Conservation (phyloP, 495 filamentous ascomycete genomes). For the Daldinia bambusicola region DNA sequence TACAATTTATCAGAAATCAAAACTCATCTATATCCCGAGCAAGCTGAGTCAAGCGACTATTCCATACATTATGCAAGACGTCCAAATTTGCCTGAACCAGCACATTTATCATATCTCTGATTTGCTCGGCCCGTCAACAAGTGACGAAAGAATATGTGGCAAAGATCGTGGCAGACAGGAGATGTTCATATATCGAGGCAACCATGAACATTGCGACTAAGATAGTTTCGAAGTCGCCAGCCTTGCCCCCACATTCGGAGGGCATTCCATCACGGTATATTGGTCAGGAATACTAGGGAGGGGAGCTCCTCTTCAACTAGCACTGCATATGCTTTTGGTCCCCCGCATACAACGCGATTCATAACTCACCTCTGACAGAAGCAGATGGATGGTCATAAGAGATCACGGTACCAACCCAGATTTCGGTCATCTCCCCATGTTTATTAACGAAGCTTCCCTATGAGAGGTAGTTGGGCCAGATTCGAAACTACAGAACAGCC, state of each 20-base stretch:
- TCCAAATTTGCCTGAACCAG: not conserved
- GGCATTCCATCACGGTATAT: slow-evolving; percentile 22
- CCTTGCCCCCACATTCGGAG: slow-evolving; percentile 25
- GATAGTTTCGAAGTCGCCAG: not conserved
- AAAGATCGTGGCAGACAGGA: not conserved
- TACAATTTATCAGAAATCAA: too few species aligned
- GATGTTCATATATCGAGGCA: not conserved
- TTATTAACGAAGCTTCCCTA: too few species aligned
- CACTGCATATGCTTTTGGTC: not conserved
- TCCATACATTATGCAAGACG: too few species aligned
- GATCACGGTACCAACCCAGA: too few species aligned
- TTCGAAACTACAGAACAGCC: too few species aligned
- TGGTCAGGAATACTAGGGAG: slow-evolving; percentile 15
- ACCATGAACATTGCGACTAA: slow-evolving; percentile 9
- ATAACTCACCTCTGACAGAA: too few species aligned
- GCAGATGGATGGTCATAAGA: too few species aligned
- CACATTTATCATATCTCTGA: not conserved
- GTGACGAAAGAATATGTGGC: slow-evolving; percentile 8
- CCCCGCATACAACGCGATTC: not conserved
- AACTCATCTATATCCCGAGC: too few species aligned
- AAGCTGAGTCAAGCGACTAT: too few species aligned
- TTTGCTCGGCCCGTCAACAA: not conserved
- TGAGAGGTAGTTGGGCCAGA: too few species aligned
- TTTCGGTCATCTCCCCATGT: too few species aligned
- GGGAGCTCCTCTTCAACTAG: not conserved